Percentiles rank a stretch among this genome's conserved stretches.
Evolutionary conservation across 2,329 filamentous ascomycete species (phyloP).

Genomic region (Alternaria sp.): DNA sequence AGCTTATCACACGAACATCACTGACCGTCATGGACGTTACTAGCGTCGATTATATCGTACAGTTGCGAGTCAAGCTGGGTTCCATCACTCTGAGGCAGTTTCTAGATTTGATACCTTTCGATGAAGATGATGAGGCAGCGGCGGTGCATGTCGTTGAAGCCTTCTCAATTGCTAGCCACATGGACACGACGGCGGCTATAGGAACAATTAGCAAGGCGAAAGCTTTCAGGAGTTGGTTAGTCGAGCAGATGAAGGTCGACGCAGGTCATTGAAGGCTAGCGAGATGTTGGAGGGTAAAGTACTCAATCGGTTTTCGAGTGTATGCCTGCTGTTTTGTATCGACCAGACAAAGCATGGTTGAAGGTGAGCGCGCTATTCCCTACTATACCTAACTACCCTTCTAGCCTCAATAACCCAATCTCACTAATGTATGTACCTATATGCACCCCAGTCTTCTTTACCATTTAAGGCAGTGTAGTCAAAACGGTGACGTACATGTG

Average conservation of each 20-base stretch:
- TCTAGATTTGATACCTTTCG: slow-evolving; percentile 30
- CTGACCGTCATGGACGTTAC: slow-evolving; percentile 19
- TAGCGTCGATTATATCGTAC: slow-evolving; percentile 27
- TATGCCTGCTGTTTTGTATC: not conserved
- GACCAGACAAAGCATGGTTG: not conserved
- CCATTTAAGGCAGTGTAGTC: not conserved
- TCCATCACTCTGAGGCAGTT: slow-evolving; percentile 34
- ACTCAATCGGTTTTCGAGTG: not conserved
- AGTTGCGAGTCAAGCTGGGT: slow-evolving; percentile 35
- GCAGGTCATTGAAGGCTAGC: not conserved
- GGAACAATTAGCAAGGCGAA: slow-evolving; percentile 24
- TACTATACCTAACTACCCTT: not conserved
- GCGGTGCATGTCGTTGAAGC: slow-evolving; percentile 30
- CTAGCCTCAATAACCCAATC: not conserved
- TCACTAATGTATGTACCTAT: not conserved
- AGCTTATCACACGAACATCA: slow-evolving; percentile 30
- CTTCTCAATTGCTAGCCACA: slow-evolving; percentile 33
- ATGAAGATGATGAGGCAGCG: slow-evolving; percentile 13
- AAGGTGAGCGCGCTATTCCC: not conserved
- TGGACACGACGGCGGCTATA: slow-evolving; percentile 22
- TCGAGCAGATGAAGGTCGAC: slow-evolving; percentile 10
- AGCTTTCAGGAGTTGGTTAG: slow-evolving; percentile 30
- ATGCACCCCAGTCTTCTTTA: not conserved
- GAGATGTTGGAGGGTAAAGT: not conserved
- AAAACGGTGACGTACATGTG: not conserved